Evolutionary conservation across 768 basidiomycete species (phyloP).

Genomic region (Leccinum subgranulosum): DNA sequence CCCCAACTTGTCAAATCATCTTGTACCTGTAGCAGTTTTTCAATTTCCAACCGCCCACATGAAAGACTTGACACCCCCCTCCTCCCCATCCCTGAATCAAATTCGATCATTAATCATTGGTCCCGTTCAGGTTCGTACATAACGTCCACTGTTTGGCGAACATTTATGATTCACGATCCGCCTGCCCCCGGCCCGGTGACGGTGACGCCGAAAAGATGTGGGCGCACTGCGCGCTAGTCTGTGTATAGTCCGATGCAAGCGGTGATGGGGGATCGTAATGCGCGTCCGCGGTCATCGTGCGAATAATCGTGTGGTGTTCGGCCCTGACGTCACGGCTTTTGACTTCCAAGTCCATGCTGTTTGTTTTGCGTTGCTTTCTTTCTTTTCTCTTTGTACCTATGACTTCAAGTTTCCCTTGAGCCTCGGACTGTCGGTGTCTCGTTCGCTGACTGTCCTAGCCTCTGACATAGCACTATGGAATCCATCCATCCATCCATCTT

Average conservation of each 20-base stretch:
- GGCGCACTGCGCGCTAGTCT: neutral
- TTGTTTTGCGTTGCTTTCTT: neutral
- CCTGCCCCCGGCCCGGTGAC: neutral
- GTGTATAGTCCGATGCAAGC: neutral
- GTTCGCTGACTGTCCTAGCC: neutral
- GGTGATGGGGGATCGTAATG: neutral
- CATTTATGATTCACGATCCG: neutral
- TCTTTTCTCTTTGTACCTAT: neutral
- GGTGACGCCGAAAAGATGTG: neutral
- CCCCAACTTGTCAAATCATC: neutral
- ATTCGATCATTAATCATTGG: neutral
- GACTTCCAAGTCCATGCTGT: neutral
- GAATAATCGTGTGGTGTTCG: too few relatives aligned
- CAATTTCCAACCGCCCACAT: neutral
- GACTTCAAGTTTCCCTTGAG: neutral
- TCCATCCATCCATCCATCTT: neutral
- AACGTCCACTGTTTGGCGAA: neutral
- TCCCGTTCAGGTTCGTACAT: neutral
- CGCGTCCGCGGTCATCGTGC: neutral
- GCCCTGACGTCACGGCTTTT: neutral
- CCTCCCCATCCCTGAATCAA: neutral
- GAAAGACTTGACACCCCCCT: neutral
- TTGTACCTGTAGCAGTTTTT: neutral
- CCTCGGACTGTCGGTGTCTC: neutral
- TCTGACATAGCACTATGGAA: neutral